Conservation (phyloP, 2,329 filamentous ascomycete genomes). For the Beauveria sp. region DNA sequence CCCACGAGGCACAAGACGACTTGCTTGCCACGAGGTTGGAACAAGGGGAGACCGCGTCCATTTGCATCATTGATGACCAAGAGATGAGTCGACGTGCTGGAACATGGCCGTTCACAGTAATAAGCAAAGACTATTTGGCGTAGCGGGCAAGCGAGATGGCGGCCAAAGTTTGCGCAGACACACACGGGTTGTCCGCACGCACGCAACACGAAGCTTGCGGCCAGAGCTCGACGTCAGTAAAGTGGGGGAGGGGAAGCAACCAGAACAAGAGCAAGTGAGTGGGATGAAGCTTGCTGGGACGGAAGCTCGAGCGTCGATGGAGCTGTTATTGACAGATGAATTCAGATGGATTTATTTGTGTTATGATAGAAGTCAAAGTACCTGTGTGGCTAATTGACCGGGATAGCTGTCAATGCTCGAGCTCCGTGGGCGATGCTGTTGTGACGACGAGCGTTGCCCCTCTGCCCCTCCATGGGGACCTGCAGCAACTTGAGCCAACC, state of each 20-base stretch:
- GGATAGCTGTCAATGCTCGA: neutral
- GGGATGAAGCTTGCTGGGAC: neutral
- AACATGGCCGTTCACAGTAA: neutral
- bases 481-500: neutral
- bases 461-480: slow-evolving; percentile 3
- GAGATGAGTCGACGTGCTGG: neutral
- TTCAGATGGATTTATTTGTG: neutral
- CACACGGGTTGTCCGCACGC: neutral
- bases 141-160: neutral
- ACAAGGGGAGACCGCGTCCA: no score
- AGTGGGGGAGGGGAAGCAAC: slow-evolving; percentile 7
- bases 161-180: neutral
- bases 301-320: neutral
- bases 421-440: neutral
- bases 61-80: neutral
- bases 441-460: neutral
- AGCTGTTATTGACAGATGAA: neutral
- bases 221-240: slow-evolving; percentile 4
- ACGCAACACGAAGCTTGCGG: neutral
- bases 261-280: neutral
- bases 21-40: no score
- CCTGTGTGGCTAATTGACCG: neutral
- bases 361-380: neutral
- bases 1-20: no score
- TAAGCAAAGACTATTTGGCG: neutral